Base-by-base conservation (phyloP, 129 eudicot species). In the Scalesia atractyloides region DNA sequence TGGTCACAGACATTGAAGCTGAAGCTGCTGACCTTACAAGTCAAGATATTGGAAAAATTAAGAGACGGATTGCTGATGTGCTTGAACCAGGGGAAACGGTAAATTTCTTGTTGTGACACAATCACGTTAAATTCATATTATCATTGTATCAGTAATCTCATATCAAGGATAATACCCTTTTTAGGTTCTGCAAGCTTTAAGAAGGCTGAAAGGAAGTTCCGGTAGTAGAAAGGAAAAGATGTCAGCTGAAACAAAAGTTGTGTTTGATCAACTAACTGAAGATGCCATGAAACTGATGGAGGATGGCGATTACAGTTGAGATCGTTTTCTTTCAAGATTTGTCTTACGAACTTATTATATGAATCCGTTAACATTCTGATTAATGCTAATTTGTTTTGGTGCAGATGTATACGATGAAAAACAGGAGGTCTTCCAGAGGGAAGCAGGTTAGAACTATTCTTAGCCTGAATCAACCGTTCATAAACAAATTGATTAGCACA, bases 61-160 rank as follows among this genome's bases (percentile, higher is more conserved):
- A 94, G 83, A 86, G 98, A 83, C 85, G 97, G 39, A 90, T 94
- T 78, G 92, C 97, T 47, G 84, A 90, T 83, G 89, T 71, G 64
- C 97, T 94, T 76, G 85, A 86, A 81, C 92, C 96, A 9, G 96
- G 97, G 63, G 98, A 94, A 77, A 94, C 98, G 41, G 98, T 93
- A 71, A 64, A 63, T 75, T 66, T 41, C 3, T 24, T 34, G 41
- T 26, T 72, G 20, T 37, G 64, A 52, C 47, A 37, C 47, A 37
- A 36, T 62, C 18, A 44, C 56, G 34, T 36, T 66, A 56, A 43
- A 52, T 41, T 54, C 64, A 44, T 33, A 22, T 30, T 30, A 30
- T 30, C 34, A 30, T 30, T 30, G 44, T 34, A 48, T 19, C 66
- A 52, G 10, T 48, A 26, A 67, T 73, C 50, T 73, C 70, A 63